Evolutionary conservation across 208 protist species (phyloP), one percentile per base, ranked within the genome.

Genomic region (Wallacemonas sp.): DNA sequence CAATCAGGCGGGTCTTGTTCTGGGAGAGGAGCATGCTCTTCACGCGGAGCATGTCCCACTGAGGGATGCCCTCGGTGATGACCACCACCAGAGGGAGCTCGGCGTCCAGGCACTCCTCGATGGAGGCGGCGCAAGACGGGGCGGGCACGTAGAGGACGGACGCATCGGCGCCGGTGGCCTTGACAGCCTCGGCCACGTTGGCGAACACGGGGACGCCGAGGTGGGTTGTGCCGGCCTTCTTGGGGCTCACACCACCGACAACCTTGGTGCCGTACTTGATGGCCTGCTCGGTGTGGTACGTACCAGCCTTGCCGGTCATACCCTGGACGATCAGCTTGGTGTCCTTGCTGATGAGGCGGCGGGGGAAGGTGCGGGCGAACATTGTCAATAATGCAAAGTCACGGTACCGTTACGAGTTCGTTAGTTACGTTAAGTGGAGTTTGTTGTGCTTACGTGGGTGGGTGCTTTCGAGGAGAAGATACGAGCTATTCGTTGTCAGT

Each of bases 31-130:
- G 82, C 68, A 87, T 88, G 34, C 90, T 87, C 76, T 98, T 98
- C 52, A 98, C 92, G 48, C 95, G 89, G 34, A 98, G 92, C 96
- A 98, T 98, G 74, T 99, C 98, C 82, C 98, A 97, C 81, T 99
- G 98, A 34, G 98, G 98, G 78, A 99, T 99, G 69, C 98, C 98
- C 83, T 99, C 98, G 32, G 98, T 99, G 77, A 99, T 99, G 65
- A 97, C 95, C 23, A 99, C 98, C 33, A 98, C 85, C 32, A 99
- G 90, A 16, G 87, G 91, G 52, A 99, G 84, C 69, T 99, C 98
- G 27, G 96, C 98, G 44, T 98, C 92, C 48, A 99, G 92, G 32
- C 97, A 97, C 71, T 99, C 98, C 58, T 98, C 79, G 34, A 99
- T 98, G 48, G 98, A 97, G 2, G 78, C 85, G 14, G 97, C 98